A percentile compares a stretch with the other conserved stretches of the same genome.
Conservation (phyloP, 2,329 filamentous ascomycete genomes). For the Tolypocladium guangdongense region DNA sequence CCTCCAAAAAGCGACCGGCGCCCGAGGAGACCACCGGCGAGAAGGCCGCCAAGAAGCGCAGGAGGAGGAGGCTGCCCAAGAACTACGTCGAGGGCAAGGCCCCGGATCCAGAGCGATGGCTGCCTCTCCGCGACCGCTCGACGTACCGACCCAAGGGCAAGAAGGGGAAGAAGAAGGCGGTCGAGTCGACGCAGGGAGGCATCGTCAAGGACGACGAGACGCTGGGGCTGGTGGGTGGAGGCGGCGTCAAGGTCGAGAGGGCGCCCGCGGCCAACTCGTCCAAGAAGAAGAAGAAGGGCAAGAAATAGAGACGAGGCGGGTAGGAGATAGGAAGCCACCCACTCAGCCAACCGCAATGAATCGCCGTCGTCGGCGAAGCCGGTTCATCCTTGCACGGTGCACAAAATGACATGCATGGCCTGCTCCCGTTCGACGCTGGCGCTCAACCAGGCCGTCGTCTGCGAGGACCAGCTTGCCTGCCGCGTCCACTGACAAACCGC, state of each 20-base stretch:
- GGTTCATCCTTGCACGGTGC: background rate
- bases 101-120: constrained; percentile 84
- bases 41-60: constrained; percentile 43
- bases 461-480: too few relatives aligned
- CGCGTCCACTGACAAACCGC: background rate
- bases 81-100: constrained; percentile 67
- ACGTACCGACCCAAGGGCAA: constrained; percentile 84
- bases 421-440: background rate
- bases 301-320: constrained; percentile 30
- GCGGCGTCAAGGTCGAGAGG: constrained; percentile 55
- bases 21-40: constrained; percentile 20
- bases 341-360: background rate
- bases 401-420: background rate
- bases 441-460: background rate
- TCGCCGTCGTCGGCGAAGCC: background rate
- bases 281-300: constrained; percentile 42
- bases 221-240: constrained; percentile 51
- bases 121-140: constrained; percentile 80
- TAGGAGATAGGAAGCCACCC: background rate
- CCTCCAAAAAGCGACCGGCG: constrained; percentile 38
- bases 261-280: constrained; percentile 28
- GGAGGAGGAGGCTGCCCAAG: constrained; percentile 56
- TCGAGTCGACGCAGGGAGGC: constrained; percentile 76
- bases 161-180: constrained; percentile 77
- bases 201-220: constrained; percentile 63